Evolutionary conservation across 176 grass and related monocot genomes (phyloP), one percentile per base, ranked within the genome.

Genomic region (Zoysia pacifica): DNA sequence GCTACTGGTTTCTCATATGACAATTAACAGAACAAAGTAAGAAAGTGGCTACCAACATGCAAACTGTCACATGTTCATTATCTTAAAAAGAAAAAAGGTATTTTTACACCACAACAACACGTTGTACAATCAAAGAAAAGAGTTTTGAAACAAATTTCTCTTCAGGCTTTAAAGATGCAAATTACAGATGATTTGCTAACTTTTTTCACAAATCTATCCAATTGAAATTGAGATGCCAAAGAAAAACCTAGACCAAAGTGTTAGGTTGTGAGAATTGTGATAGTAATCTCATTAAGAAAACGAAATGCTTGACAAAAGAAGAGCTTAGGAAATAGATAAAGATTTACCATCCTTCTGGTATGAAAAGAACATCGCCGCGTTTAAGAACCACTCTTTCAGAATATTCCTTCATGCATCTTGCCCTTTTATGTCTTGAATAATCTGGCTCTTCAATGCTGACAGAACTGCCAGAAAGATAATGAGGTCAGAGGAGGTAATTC

Each of bases 331-430:
- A 85, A 80, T 19, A 76, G 56, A 64, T 82, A 79, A 46, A 65
- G 8, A 40, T 79, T 51, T 89, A 98, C 95, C 95, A 98, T 94
- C 95, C 95, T 93, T 94, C 95, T 58, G 95, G 95, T 89, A 98
- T 98, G 78, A 94, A 98, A 80, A 98, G 86, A 86, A 60, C 86
- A 84, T 98, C 92, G 1, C 95, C 92, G 44, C 83, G 48, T 65
- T 85, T 85, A 54, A 98, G 92, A 87, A 87, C 13, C 1, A 94
- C 81, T 70, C 70, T 94, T 81, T 94, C 73, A 70, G 95, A 94
- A 86, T 91, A 86, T 41, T 91, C 88, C 36, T 91, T 87, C 78
- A 86, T 87, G 55, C 82, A 54, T 82, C 77, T 90, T 80, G 90
- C 92, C 89, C 92, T 94, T 79, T 70, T 19, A 86, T 97, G 85